Base-by-base conservation (phyloP, 257 asterid genomes). In the Solanum lignicaule region DNA sequence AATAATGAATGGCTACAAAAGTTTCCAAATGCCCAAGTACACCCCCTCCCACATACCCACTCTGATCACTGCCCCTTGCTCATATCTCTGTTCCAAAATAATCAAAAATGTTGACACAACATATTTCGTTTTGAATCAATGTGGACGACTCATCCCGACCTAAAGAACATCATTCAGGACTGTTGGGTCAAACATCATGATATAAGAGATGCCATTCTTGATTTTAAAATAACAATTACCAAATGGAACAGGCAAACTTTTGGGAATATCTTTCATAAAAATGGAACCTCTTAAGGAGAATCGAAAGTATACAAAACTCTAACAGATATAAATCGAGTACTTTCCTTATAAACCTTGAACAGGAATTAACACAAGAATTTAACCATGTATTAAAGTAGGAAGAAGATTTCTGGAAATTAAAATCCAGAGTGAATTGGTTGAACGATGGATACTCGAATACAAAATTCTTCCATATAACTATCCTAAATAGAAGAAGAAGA, bases 71-170 rank as follows among this genome's bases (percentile, higher is more conserved):
- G 2, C 5, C 66, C 27, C 10, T 9, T 58, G 4, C 12, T 21
- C 10, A 7, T 58, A 2, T 7, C 12, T 21, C 1, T 58, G 2
- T 20, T 58, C 25, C 66, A 21, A 20, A 21, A 18, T 6, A 18
- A 18, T 6, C 5, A 3, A 4, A 3, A 8, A 3, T 0, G 5
- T 9, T 5, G 2, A 3, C 66, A 58, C 8, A 58, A 58, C 10
- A 58, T 58, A 7, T 58, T 21, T 21, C 2, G 0, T 2, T 21
- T 58, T 3, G 66, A 58, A 20, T 20, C 12, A 3, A 58, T 58
- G 66, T 21, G 66, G 5, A 7, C 11, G 11, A 20, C 66, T 2
- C 66, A 58, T 3, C 12, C 5, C 1, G 66, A 58, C 2, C 66
- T 58, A 3, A 1, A 4, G 5, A 3, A 8, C 2, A 58, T 58